Evolutionary conservation across 176 grass and related monocot genomes (phyloP), one percentile per base, ranked within the genome.

Genomic region (Hordeum vulgare): DNA sequence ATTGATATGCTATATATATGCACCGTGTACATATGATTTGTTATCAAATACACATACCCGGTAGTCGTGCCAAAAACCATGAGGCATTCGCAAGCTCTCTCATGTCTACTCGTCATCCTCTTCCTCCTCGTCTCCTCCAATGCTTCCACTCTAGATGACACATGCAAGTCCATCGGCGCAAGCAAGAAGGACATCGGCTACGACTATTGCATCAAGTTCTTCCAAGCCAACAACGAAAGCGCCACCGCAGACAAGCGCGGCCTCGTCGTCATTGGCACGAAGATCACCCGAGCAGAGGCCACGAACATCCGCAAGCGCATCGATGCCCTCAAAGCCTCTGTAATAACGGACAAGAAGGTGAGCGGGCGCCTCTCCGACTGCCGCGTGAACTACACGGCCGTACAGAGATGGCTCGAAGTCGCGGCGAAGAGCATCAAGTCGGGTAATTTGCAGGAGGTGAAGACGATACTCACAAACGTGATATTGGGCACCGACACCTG

Each of bases 161-260:
- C 88, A 37, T 97, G 95, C 82, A 91, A 84, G 86, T 21, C 78
- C 39, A 39, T 93, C 24, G 72, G 53, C 7, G 68, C 47, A 0
- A 45, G 29, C 8, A 34, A 82, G 75, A 42, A 17, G 4, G 59
- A 28, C 3, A 79, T 86, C 47, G 59, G 36, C 18, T 87, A 93
- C 18, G 75, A 65, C 47, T 91, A 89, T 31, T 97, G 95, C 86
- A 34, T 91, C 61, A 82, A 40, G 18, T 88, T 87, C 56, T 92
- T 97, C 60, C 51, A 87, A 35, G 31, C 60, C 26, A 78, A 84
- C 74, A 56, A 17, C 6, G 71, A 33, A 1, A 89, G 84, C 35
- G 68, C 81, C 36, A 34, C 29, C 9, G 57, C 66, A 0, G 92
- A 92, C 85, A 81, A 61, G 57, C 81, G 54, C 3, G 75, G 84